Evolutionary conservation across 495 filamentous ascomycete genomes (phyloP), one percentile per base, ranked within the genome.

Genomic region (Pyronema domesticum): DNA sequence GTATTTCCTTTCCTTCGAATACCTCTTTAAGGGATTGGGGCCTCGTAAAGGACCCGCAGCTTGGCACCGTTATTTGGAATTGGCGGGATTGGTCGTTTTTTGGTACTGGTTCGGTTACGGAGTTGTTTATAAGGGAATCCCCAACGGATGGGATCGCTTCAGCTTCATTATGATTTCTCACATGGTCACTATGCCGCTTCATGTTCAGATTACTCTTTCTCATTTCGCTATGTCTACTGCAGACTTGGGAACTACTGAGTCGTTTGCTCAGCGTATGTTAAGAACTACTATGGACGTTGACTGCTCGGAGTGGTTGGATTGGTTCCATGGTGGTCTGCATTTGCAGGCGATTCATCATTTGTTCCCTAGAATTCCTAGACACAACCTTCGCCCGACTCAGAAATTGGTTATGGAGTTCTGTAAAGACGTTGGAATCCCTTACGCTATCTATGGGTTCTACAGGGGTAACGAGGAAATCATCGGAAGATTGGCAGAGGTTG

Each of bases 211-310:
- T 66, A 95, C 91, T 7, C 80, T 96, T 30, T 89, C 83, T 8
- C 91, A 98, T 69, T 98, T 95, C 67, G 86, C 88, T 55, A 98
- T 96, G 91, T 87, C 81, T 58, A 96, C 91, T 0, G 78, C 86
- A 7, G 91, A 96, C 61, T 72, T 95, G 23, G 91, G 91, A 0
- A 74, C 81, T 3, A 72, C 80, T 53, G 91, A 98, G 69, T 89
- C 83, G 11, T 98, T 96, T 67, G 81, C 91, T 2, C 91, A 98
- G 70, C 86, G 83, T 68, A 95, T 95, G 91, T 75, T 98, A 48
- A 77, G 91, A 54, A 98, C 91, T 9, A 95, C 91, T 7, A 95
- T 95, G 91, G 91, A 98, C 57, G 83, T 98, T 14, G 89, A 95
- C 65, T 98, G 91, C 65, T 86, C 91, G 0, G 72, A 79, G 33